Percentiles rank a stretch among this genome's conserved stretches.
Evolutionary conservation across 2,329 filamentous ascomycete species (phyloP).

Genomic region (Triangularia verruculosa): DNA sequence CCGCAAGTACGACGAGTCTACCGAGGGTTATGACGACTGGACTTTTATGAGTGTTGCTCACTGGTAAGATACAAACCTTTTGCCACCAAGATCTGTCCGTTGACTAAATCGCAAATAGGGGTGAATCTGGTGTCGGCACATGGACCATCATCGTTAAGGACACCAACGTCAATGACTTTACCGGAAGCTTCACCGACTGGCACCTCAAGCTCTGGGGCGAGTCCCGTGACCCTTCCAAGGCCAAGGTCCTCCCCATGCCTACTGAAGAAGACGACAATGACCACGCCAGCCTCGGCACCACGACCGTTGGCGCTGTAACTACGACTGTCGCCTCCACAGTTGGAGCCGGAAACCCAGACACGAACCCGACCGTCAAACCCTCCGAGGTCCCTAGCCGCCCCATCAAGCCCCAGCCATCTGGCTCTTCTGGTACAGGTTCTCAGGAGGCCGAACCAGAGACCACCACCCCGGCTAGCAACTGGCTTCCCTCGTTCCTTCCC

Average conservation of each 20-base stretch:
- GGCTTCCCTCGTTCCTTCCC: constrained; percentile 83
- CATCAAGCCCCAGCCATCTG: constrained; percentile 45
- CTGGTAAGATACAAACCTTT: constrained; percentile 61
- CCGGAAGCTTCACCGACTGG: constrained; percentile 84
- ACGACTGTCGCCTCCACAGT: constrained; percentile 54
- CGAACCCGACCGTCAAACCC: constrained; percentile 41
- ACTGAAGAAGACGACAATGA: constrained; percentile 79
- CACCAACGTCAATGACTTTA: constrained; percentile 70
- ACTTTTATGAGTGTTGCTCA: constrained; percentile 98
- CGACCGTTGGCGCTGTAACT: constrained; percentile 58
- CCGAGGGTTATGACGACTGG: constrained; percentile 83
- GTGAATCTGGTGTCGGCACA: constrained; percentile 79
- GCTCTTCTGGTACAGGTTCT: constrained; percentile 31
- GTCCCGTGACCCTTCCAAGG: constrained; percentile 70
- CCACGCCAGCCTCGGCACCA: constrained; percentile 65
- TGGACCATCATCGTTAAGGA: constrained; percentile 94
- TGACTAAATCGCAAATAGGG: constrained; percentile 55
- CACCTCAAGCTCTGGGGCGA: constrained; percentile 94
- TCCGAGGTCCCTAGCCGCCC: constrained; percentile 65
- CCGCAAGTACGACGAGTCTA: constrained; percentile 64
- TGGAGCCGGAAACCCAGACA: constrained; percentile 41
- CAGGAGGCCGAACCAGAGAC: constrained; percentile 28
- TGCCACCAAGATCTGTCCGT: background rate
- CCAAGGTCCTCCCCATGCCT: constrained; percentile 75
- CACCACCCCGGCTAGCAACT: constrained; percentile 43